Evolutionary conservation across 192 early-diverging fungal species (phyloP).

Genomic region (Coemansia sp.): DNA sequence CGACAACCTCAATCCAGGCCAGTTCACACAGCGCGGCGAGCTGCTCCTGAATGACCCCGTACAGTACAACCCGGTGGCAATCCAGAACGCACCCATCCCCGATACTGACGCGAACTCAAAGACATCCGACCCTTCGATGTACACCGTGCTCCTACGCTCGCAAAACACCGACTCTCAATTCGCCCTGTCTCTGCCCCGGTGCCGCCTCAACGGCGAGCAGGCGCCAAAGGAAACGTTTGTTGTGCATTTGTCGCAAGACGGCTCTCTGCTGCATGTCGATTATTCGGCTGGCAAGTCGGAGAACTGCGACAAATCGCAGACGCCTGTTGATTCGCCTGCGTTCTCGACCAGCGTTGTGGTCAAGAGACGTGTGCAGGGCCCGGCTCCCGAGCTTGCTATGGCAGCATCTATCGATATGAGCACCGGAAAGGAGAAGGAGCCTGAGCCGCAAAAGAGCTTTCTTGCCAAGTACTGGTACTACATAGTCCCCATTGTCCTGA

Average conservation of each 20-base stretch:
- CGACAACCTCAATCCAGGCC: constrained; percentile 15
- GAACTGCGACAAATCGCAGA: constrained; percentile 16
- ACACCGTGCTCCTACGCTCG: constrained; percentile 29
- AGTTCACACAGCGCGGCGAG: constrained; percentile 45
- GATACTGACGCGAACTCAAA: not conserved
- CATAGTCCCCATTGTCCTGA: constrained; percentile 52
- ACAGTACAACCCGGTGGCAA: constrained; percentile 21
- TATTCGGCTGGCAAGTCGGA: constrained; percentile 33
- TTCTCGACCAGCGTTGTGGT: constrained; percentile 24
- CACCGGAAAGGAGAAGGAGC: constrained; percentile 48
- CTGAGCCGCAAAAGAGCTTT: constrained; percentile 56
- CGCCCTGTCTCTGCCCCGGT: constrained; percentile 20
- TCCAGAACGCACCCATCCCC: constrained; percentile 18
- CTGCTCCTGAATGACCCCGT: constrained; percentile 26
- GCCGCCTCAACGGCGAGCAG: constrained; percentile 19
- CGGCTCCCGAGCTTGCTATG: constrained; percentile 32
- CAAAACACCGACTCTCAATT: constrained; percentile 16
- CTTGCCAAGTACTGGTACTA: constrained; percentile 63
- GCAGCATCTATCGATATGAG: constrained; percentile 27
- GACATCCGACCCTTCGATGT: constrained; percentile 10
- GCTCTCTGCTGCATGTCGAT: constrained; percentile 35
- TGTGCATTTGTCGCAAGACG: constrained; percentile 20
- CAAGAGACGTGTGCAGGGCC: constrained; percentile 20
- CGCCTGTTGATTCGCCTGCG: not conserved
- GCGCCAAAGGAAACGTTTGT: constrained; percentile 41